Conservation (phyloP, 108 stramenopile species). For the Cyclostephanos tholiformis region DNA sequence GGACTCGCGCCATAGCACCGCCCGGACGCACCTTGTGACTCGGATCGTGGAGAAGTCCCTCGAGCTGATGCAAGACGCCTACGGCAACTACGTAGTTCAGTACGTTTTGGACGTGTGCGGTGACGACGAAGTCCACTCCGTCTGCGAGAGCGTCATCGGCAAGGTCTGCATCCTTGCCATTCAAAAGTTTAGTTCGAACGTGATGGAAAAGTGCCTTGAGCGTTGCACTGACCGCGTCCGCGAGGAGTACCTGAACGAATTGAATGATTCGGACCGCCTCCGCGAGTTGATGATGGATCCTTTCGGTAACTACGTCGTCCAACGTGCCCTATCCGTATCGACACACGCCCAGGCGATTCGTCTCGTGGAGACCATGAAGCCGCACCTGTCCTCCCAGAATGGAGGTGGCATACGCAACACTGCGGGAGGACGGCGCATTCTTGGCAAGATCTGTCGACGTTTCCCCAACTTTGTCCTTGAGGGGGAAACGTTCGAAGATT, state of each 20-base stretch:
- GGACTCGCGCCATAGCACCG: conserved; percentile 86
- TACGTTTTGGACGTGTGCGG: conserved; percentile 91
- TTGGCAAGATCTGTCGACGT: conserved; percentile 92
- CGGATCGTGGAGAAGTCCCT: conserved; percentile 93
- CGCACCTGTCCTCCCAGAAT: conserved; percentile 82
- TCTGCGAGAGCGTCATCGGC: conserved; percentile 88
- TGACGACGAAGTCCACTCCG: conserved; percentile 90
- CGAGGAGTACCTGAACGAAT: conserved; percentile 84
- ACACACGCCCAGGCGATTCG: conserved; percentile 92
- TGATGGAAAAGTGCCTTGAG: conserved; percentile 98
- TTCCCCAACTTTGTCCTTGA: conserved; percentile 90
- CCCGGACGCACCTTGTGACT: conserved; percentile 84
- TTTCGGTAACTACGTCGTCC: conserved; percentile 97
- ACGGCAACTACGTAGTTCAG: conserved; percentile 95
- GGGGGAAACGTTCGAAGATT: conserved; percentile 52
- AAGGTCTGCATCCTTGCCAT: conserved; percentile 90
- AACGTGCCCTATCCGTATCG: conserved; percentile 90
- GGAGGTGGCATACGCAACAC: conserved; percentile 91
- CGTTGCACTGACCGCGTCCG: conserved; percentile 89
- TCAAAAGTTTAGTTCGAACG: conserved; percentile 97
- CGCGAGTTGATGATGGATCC: conserved; percentile 95
- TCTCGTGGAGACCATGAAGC: conserved; percentile 93
- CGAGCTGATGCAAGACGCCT: conserved; percentile 97
- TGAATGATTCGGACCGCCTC: conserved; percentile 82
- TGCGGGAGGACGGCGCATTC: conserved; percentile 92